Conservation (phyloP, 2,329 filamentous ascomycete genomes). For the Phyllosticta citrichinensis region DNA sequence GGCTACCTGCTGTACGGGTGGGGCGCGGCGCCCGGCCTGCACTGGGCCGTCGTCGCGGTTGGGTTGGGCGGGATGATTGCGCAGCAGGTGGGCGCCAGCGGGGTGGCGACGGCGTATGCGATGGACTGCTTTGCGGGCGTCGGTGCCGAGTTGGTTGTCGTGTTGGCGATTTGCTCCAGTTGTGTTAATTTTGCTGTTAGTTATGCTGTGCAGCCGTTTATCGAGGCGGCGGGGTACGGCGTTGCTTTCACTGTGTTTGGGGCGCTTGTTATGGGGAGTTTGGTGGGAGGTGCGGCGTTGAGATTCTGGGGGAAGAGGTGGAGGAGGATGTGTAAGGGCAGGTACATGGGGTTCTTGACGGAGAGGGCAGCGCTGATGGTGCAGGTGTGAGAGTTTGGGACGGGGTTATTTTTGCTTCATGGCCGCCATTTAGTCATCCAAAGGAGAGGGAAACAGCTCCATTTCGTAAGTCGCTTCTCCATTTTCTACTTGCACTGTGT, state of each 20-base stretch:
- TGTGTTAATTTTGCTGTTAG: slow-evolving; percentile 6
- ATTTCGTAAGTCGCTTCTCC: no score
- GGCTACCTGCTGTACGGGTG: slow-evolving; percentile 33
- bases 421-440: no score
- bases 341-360: slow-evolving; percentile 2
- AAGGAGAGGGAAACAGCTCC: no score
- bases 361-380: slow-evolving; percentile 1
- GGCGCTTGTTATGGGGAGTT: slow-evolving; percentile 19
- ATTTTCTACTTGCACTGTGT: no score
- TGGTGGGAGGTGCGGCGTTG: slow-evolving; percentile 18
- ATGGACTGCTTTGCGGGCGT: slow-evolving; percentile 31
- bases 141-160: slow-evolving; percentile 6
- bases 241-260: slow-evolving; percentile 27
- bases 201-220: slow-evolving; percentile 32
- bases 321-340: slow-evolving; percentile 15
- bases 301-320: slow-evolving; percentile 26
- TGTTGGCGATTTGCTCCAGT: slow-evolving; percentile 7
- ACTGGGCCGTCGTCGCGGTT: slow-evolving; percentile 29
- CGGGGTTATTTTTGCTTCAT: no score
- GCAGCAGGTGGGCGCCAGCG: slow-evolving; percentile 31
- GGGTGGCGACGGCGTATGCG: slow-evolving; percentile 31
- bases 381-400: not conserved
- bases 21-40: slow-evolving; percentile 23
- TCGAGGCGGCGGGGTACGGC: slow-evolving; percentile 23
- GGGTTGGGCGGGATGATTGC: slow-evolving; percentile 31